Conservation (phyloP, 495 filamentous ascomycete genomes). For the Penicillium psychrofluorescens region DNA sequence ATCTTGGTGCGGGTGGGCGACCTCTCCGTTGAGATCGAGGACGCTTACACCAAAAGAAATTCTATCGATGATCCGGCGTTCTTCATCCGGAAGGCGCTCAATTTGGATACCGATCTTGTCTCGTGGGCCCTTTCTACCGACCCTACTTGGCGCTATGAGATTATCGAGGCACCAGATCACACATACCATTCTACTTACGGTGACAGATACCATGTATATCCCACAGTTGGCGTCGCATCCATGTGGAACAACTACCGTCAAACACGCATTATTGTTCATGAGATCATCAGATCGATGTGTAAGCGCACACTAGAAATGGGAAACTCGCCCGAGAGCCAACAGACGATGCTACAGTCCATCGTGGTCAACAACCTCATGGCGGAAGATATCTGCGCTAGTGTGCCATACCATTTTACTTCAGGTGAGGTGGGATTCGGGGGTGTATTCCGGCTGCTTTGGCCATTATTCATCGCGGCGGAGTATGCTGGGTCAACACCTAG, state of each 20-base stretch:
- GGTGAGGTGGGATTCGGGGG: conserved; percentile 4
- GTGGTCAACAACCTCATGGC: conserved; percentile 4
- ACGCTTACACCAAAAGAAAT: not conserved
- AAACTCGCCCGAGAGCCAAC: not conserved
- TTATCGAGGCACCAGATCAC: not conserved
- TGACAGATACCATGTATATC: conserved; percentile 3
- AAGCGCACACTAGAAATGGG: not conserved
- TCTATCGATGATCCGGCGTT: not conserved
- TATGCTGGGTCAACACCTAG: not conserved
- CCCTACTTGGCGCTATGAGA: conserved; percentile 1
- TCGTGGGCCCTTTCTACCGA: conserved; percentile 5
- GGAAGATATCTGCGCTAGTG: conserved; percentile 10
- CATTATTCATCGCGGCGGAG: conserved; percentile 11
- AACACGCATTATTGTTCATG: conserved; percentile 7
- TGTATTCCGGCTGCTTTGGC: conserved; percentile 6
- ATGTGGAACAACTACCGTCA: conserved; percentile 13
- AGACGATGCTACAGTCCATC: conserved; percentile 2
- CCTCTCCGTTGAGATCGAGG: conserved; percentile 3
- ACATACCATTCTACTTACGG: not conserved
- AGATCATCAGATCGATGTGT: conserved; percentile 6
- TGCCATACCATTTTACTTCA: conserved; percentile 6
- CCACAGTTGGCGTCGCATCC: not conserved
- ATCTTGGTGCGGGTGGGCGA: conserved; percentile 3
- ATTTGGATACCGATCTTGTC: conserved; percentile 4
- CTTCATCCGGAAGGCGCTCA: conserved; percentile 5